A percentile compares a stretch with the other conserved stretches of the same genome.
phyloP scores from a whole-genome alignment of 306 rosid genomes.

The Rosa lucieae region DNA sequence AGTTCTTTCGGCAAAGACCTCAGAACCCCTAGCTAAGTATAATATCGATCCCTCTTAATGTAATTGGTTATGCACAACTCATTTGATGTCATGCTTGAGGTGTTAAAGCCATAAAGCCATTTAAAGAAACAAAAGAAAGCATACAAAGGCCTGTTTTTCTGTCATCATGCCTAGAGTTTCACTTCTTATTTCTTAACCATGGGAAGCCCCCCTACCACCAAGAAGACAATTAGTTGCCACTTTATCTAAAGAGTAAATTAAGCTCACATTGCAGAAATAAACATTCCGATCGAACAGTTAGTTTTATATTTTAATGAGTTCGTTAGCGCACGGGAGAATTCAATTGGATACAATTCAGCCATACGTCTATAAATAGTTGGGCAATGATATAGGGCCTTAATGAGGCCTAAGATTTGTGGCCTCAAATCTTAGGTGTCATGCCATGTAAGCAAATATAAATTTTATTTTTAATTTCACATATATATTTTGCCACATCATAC shows the following conservation, averaged over 20 bases:
- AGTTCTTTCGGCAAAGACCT: slow-evolving; percentile 71
- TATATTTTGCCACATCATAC: no score
- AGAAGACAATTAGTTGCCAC: not conserved
- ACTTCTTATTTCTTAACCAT: not conserved
- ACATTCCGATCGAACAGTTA: not conserved
- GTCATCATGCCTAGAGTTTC: slow-evolving; percentile 6
- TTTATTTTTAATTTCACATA: no score
- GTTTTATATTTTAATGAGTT: no score
- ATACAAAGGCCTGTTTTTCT: slow-evolving; percentile 15
- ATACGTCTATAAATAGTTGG: no score
- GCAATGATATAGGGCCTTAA: no score
- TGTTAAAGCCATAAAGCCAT: slow-evolving; percentile 45
- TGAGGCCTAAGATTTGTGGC: no score
- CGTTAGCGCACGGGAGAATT: no score
- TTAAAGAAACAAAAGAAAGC: slow-evolving; percentile 6
- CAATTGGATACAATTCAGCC: no score
- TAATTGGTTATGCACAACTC: slow-evolving; percentile 48
- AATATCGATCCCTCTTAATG: slow-evolving; percentile 10
- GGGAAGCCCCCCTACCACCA: not conserved
- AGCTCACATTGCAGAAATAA: not conserved
- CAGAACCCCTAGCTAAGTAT: not conserved
- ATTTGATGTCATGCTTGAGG: slow-evolving; percentile 43
- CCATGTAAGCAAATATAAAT: no score
- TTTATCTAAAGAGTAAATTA: not conserved
- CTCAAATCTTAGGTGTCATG: no score